Conservation (phyloP, 768 basidiomycete species). For the Boletus rubroflammeus region DNA sequence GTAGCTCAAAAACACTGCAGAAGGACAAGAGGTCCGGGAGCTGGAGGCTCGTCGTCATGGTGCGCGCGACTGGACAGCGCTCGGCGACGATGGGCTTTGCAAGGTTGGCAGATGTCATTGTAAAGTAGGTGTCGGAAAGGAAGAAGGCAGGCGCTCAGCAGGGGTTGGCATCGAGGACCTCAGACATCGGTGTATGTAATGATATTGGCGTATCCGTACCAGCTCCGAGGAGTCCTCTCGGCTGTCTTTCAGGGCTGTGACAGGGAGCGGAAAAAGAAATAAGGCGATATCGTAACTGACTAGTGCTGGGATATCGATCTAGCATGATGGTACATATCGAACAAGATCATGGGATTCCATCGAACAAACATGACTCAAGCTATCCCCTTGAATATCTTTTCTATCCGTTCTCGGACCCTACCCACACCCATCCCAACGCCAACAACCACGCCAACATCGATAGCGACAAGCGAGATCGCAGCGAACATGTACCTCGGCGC, state of each 20-base stretch:
- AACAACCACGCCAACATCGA: slow-evolving; percentile 56
- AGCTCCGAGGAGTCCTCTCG: slow-evolving; percentile 19
- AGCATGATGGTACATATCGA: neutral
- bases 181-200: slow-evolving; percentile 18
- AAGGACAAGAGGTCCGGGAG: slow-evolving; percentile 28
- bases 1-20: slow-evolving; percentile 27
- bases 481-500: slow-evolving; percentile 91
- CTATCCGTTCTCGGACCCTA: slow-evolving; percentile 23
- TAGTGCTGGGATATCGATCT: no score
- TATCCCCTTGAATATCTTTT: slow-evolving; percentile 16
- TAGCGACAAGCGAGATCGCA: slow-evolving; percentile 58
- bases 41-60: slow-evolving; percentile 26
- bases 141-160: neutral
- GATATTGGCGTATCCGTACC: slow-evolving; percentile 1
- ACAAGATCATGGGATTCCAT: neutral
- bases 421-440: slow-evolving; percentile 22
- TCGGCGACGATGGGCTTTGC: neutral
- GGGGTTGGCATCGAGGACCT: neutral
- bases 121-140: slow-evolving; percentile 8
- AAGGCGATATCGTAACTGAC: no score
- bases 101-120: neutral
- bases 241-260: neutral
- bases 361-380: neutral
- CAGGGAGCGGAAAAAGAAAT: neutral
- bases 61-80: slow-evolving; percentile 3